These are phyloP conservation scores for Cryptococcus wingfieldii DNA, from an alignment of 1,284 basidiomycete species.

Conservation along the genomic window DNA sequence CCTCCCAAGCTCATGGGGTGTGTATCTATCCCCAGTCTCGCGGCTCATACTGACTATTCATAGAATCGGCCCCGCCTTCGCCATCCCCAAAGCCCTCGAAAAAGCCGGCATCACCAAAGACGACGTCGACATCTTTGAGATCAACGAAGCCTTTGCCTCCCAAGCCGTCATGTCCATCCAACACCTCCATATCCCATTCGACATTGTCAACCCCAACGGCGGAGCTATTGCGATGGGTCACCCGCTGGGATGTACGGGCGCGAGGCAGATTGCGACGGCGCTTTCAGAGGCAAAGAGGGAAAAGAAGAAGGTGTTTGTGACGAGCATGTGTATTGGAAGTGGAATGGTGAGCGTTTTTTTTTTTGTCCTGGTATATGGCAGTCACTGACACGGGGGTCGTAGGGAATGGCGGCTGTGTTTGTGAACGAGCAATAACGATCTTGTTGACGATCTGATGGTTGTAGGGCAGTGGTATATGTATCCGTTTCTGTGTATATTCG, in stretches of 20 bases:
- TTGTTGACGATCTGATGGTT: neutral
- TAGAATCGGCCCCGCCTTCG: constrained; percentile 79
- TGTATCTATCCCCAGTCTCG: constrained; percentile 9
- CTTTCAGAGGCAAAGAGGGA: constrained; percentile 74
- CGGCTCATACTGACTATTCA: constrained; percentile 1
- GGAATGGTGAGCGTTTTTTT: constrained; percentile 73
- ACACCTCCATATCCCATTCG: constrained; percentile 65
- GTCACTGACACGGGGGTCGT: neutral
- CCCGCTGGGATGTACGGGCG: constrained; percentile 72
- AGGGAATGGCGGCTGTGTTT: constrained; percentile 53
- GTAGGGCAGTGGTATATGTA: neutral
- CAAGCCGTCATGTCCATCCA: constrained; percentile 79
- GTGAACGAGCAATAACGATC: constrained; percentile 44
- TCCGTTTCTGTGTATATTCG: neutral
- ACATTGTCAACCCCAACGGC: constrained; percentile 85
- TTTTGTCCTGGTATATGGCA: neutral
- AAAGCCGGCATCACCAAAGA: constrained; percentile 66
- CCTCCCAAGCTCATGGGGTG: constrained; percentile 82
- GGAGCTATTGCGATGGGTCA: constrained; percentile 81
- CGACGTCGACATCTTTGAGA: constrained; percentile 87
- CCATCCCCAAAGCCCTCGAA: constrained; percentile 77
- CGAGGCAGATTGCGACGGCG: constrained; percentile 80
- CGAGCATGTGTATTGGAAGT: constrained; percentile 92
- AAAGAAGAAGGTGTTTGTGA: constrained; percentile 79
- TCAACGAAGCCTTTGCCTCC: constrained; percentile 82